Evolutionary conservation across 2,329 filamentous ascomycete genomes (phyloP), one percentile per base, ranked within the genome.

Genomic region (Phyllachora maydis): DNA sequence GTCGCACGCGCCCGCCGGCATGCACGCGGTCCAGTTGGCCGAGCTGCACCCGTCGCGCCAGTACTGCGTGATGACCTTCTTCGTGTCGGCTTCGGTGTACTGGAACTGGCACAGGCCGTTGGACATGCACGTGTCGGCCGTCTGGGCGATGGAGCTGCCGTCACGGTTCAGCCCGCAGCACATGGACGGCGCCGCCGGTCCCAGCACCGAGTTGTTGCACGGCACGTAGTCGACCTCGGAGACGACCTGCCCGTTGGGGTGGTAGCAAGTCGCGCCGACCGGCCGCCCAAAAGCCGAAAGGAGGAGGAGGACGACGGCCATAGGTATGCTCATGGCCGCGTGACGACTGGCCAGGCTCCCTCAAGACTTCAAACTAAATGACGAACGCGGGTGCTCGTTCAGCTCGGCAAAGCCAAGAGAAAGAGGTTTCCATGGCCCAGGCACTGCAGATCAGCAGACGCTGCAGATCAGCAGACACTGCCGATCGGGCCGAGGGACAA

Each of bases 81-180:
- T 11, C 11, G 19, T 11, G 11, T 11, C n/a, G n/a, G n/a, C 19
- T 11, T 20, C 19, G 11, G 6, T 7, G 19, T 20, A 20, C 11
- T 20, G 7, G 19, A 6, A 20, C 12, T 20, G 6, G 19, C 19
- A 20, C n/a, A 20, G 19, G 10, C 19, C 19, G 12, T 20, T 20
- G 19, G 6, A 6, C 19, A 20, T 6, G 19, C 19, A 20, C 11
- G n/a, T 6, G 19, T 20, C 19, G 19, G n/a, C 19, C 6, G 12
- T 11, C 11, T 6, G 6, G 19, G 19, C 10, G n/a, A 7, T 11
- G n/a, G n/a, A n/a, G 6, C n/a, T 11, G 10, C 19, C 19, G 6
- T 9, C 12, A 11, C 19, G 19, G 19, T 20, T 20, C n/a, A 20
- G 19, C 11, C 19, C 19, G 19, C 19, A 20, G 19, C 19, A 20